Evolutionary conservation across 306 rosid genomes (phyloP).

Genomic region (Quercus dentata): DNA sequence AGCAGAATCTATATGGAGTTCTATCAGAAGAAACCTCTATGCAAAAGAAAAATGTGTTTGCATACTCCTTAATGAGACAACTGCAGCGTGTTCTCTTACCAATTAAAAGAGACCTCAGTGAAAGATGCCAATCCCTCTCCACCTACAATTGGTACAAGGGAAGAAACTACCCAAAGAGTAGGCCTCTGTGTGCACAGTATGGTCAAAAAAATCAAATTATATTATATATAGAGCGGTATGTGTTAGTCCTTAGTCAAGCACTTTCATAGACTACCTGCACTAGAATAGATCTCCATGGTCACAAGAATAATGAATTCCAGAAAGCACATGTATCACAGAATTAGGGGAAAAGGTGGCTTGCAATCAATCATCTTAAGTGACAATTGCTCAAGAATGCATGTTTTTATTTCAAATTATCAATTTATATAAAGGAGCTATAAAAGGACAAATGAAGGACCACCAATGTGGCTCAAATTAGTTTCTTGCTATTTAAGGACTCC

Average conservation of each 20-base stretch:
- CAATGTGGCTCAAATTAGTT: neutral
- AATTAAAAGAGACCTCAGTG: slow-evolving; percentile 87
- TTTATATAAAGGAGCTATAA: neutral
- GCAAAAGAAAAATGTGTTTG: neutral
- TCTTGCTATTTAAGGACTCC: neutral
- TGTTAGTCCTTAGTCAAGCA: neutral
- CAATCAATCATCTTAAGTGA: neutral
- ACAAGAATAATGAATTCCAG: neutral
- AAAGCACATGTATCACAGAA: neutral
- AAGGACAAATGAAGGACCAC: neutral
- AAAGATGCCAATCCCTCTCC: slow-evolving; percentile 88
- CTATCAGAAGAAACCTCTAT: slow-evolving; percentile 6
- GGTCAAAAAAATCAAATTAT: slow-evolving; percentile 34
- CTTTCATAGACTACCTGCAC: neutral
- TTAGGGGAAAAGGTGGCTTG: neutral
- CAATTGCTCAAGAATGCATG: neutral
- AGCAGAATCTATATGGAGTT: slow-evolving; percentile 6
- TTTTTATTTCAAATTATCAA: neutral
- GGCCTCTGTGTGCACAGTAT: slow-evolving; percentile 59
- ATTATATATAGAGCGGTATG: slow-evolving; percentile 9
- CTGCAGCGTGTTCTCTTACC: slow-evolving; percentile 45
- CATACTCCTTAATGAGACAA: neutral
- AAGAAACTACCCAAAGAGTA: slow-evolving; percentile 69
- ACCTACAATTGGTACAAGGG: slow-evolving; percentile 86
- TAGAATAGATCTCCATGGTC: neutral